Evolutionary conservation across 805 yeast species (phyloP).

Genomic region (Kurtzmaniella cleridarum): DNA sequence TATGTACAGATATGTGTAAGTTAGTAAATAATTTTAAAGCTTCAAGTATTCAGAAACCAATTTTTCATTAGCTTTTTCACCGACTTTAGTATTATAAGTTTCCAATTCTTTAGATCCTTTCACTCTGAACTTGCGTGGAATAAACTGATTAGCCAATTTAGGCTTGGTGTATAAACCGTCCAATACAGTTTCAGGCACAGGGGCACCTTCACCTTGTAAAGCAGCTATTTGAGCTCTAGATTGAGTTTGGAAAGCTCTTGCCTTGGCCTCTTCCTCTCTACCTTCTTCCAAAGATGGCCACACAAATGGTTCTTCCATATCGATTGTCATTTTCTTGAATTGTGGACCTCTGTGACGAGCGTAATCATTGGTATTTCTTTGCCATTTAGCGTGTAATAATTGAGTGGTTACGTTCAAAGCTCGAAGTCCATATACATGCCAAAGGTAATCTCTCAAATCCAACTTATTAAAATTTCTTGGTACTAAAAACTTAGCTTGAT

Average conservation of each 20-base stretch:
- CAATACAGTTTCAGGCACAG: slow-evolving; percentile 72
- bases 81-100: slow-evolving; percentile 16
- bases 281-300: slow-evolving; percentile 56
- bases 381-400: slow-evolving; percentile 65
- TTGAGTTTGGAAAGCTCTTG: slow-evolving; percentile 17
- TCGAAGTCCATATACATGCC: slow-evolving; percentile 83
- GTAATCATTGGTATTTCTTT: slow-evolving; percentile 45
- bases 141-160: slow-evolving; percentile 34
- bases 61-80: slow-evolving; percentile 21
- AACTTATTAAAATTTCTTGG: slow-evolving; percentile 91
- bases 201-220: slow-evolving; percentile 43
- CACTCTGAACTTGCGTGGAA: slow-evolving; percentile 21
- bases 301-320: slow-evolving; percentile 90
- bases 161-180: slow-evolving; percentile 60
- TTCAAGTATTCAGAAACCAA: slow-evolving; percentile 38
- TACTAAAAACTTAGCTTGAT: slow-evolving; percentile 92
- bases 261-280: too few relatives aligned
- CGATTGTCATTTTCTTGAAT: slow-evolving; percentile 93
- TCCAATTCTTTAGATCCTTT: slow-evolving; percentile 16
- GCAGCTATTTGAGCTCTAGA: slow-evolving; percentile 46
- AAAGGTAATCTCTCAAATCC: slow-evolving; percentile 90
- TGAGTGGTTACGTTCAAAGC: slow-evolving; percentile 87
- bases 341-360: slow-evolving; percentile 77
- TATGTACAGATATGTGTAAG: too few relatives aligned
- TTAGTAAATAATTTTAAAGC: slow-evolving; percentile 13